Base-by-base conservation (phyloP, 495 filamentous ascomycete species). In the Neurospora tetraspora region DNA sequence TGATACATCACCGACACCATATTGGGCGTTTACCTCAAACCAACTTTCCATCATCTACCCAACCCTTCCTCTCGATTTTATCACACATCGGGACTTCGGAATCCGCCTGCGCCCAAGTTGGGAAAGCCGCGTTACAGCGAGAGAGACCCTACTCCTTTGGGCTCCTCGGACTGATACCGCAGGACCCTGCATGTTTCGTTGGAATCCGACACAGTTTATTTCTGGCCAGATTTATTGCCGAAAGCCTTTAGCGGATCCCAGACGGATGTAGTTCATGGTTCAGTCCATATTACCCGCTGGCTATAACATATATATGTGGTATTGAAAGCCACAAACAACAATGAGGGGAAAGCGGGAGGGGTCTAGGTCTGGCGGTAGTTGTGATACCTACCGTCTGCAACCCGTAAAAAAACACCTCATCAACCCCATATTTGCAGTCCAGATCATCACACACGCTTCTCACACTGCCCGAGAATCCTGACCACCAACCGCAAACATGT, bases 401-500 rank as follows among this genome's bases (percentile, higher is more conserved):
- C 53, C 47, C 47, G 1, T 27, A 27, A 20, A 59, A 45, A 45
- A 11, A n/a, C 3, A 5, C n/a, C 38, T 9, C 8, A 37, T 47
- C n/a, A 43, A 9, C 42, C 6, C 42, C 42, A n/a, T 45, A 45
- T 20, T 3, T n/a, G 18, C 5, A n/a, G 18, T 10, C 42, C 18
- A 53, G 45, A 53, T 47, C n/a, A 34, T 23, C 1, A 45, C 43
- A 2, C 43, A 47, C 43, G 42, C 43, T 10, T 47, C 3, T 20
- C 43, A 47, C 18, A 47, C n/a, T 43, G 0, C n/a, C 8, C n/a
- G 4, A 10, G 3, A 4, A 47, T 20, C n/a, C n/a, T 3, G 43
- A 20, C 3, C 43, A 47, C 43, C 43, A 47, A 11, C 43, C n/a
- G 20, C 10, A 14, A 0, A 2, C 45, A 79, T 79, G 76, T 73